phyloP scores from a whole-genome alignment of 202 grass and related monocot genomes.

The Zizania palustris region DNA sequence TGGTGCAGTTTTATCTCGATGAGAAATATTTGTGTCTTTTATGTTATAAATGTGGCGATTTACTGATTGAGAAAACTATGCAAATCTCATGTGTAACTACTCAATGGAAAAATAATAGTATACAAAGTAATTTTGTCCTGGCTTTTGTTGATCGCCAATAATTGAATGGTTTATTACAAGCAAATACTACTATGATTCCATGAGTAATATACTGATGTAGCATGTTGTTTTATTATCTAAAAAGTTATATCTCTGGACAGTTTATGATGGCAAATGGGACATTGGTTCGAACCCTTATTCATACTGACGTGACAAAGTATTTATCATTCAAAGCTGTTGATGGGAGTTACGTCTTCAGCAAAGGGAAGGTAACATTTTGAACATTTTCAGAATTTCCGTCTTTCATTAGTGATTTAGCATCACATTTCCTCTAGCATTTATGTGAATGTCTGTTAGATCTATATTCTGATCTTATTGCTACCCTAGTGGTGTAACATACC shows the following conservation, averaged over 20 bases:
- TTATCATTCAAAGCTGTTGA: conserved; percentile 90
- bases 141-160: too few relatives aligned
- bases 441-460: background rate
- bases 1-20: conserved; percentile 28
- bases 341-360: conserved; percentile 90
- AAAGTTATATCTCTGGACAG: conserved; percentile 43
- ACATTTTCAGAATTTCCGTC: background rate
- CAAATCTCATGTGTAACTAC: too few relatives aligned
- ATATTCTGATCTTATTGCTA: conserved; percentile 33
- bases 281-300: conserved; percentile 81
- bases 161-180: too few relatives aligned
- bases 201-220: background rate
- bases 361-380: conserved; percentile 67
- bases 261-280: conserved; percentile 97
- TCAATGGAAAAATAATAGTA: too few relatives aligned
- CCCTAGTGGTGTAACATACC: conserved; percentile 8
- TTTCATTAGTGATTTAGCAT: background rate
- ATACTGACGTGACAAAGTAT: conserved; percentile 86
- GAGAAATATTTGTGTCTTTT: background rate
- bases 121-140: too few relatives aligned
- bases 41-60: conserved; percentile 7
- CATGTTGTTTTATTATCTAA: conserved; percentile 21
- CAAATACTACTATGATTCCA: too few relatives aligned
- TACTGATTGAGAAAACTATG: background rate
- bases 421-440: conserved; percentile 2